Base-by-base conservation (phyloP, 2,329 filamentous ascomycete genomes). In the Hymenoscyphus fraxineus region DNA sequence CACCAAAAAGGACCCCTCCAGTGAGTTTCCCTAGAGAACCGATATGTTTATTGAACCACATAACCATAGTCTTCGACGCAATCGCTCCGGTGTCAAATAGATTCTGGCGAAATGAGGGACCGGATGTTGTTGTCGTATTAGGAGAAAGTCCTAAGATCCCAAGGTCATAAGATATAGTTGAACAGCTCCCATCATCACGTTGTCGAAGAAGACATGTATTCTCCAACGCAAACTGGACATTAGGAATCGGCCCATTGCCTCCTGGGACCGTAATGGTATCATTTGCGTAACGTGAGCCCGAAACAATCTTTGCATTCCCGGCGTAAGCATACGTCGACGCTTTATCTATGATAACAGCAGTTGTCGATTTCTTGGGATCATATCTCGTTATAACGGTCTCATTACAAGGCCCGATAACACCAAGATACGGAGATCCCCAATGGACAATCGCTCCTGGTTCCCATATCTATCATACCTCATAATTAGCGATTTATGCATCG, bases 41-140 rank as follows among this genome's bases (percentile, higher is more conserved):
- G 6, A 72, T 69, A 10, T 71, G 66, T 59, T 72, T 67, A 61
- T 77, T 74, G 65, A 77, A 76, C 75, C 76, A 78, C 70, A 77
- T 72, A 5, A 67, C 67, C 68, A 74, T 70, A 7, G 76, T 74
- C 22, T 72, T 66, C 27, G 71, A 70, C 6, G 65, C 68, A 55
- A 76, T 73, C 22, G 63, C 58, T 1, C 74, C 74, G 6, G 66
- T 61, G 35, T 75, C 66, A 13, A 73, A 72, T 2, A 77, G 72
- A 57, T 76, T 70, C 58, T 75, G 72, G 38, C 76, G 72, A 62
- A 77, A 68, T 4, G 70, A 70, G 0, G 76, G 75, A 2, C 73
- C 73, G 2, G 32, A 22, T 2, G 67, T 60, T 2, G 68, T 73
- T 57, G 66, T 67, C 38, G 69, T 69, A 62, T 69, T 73, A 6